Conservation (phyloP, 2,329 filamentous ascomycete genomes). For the Cercospora janseana region DNA sequence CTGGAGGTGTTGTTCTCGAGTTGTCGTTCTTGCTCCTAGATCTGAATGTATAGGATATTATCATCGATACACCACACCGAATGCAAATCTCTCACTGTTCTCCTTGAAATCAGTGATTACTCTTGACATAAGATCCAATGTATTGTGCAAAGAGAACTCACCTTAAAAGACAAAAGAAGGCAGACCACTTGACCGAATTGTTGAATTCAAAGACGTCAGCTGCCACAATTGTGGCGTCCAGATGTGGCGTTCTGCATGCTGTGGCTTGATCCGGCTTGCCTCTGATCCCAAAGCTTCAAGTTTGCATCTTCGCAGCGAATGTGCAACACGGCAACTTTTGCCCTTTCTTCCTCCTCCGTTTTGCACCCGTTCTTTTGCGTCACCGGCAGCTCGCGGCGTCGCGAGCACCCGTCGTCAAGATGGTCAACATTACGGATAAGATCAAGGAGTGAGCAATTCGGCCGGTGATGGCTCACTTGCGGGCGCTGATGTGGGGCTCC, state of each 20-base stretch:
- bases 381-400: constrained; percentile 13
- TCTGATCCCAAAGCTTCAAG: constrained; percentile 1
- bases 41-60: too few species aligned
- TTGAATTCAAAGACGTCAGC: constrained; percentile 9
- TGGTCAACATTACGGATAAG: constrained; percentile 99
- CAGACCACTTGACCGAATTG: background rate
- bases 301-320: constrained; percentile 8
- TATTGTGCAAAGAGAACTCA: background rate
- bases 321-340: background rate
- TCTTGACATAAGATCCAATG: too few species aligned
- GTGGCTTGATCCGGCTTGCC: background rate
- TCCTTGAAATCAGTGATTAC: too few species aligned
- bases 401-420: constrained; percentile 47
- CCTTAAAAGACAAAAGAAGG: constrained; percentile 1
- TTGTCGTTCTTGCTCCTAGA: too few species aligned
- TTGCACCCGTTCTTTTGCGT: background rate
- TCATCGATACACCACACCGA: too few species aligned
- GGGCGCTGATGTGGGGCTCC: constrained; percentile 20
- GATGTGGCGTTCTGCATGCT: background rate
- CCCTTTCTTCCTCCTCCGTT: too few species aligned
- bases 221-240: background rate
- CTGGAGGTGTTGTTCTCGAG: too few species aligned
- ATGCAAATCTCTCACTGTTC: too few species aligned
- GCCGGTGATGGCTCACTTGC: too few species aligned
- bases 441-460: constrained; percentile 82